A percentile compares a stretch with the other conserved stretches of the same genome.
Evolutionary conservation across 2,329 filamentous ascomycete genomes (phyloP).

Genomic region (Talaromyces sp.): DNA sequence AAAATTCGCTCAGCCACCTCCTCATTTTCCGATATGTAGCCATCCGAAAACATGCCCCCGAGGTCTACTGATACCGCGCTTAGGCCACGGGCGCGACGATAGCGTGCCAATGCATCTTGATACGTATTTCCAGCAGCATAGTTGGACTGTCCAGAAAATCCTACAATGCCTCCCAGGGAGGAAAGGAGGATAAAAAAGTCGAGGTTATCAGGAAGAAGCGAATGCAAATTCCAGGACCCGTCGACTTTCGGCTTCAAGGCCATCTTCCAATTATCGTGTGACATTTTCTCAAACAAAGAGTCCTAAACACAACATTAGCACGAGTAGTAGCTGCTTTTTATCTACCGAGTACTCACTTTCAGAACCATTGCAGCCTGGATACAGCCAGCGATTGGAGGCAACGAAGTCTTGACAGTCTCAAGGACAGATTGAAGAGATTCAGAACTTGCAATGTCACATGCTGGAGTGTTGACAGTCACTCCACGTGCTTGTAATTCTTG

Average conservation of each 20-base stretch:
- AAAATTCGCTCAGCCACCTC: background rate
- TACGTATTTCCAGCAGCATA: conserved; percentile 10
- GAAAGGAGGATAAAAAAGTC: conserved; percentile 1
- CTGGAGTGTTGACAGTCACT: background rate
- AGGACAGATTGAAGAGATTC: background rate
- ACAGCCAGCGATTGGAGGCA: background rate
- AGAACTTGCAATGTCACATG: background rate
- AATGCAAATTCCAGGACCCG: background rate
- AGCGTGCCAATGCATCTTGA: conserved; percentile 17
- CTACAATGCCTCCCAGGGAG: conserved; percentile 8
- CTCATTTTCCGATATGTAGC: background rate
- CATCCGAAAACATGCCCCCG: conserved; percentile 26
- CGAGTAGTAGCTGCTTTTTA: background rate
- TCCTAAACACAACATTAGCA: background rate
- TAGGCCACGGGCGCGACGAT: conserved; percentile 15
- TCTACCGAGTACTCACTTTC: background rate
- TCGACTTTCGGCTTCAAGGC: background rate
- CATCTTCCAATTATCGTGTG: background rate
- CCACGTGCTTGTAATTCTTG: background rate
- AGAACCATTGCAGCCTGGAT: background rate
- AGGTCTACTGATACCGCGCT: conserved; percentile 22
- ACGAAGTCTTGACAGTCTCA: background rate
- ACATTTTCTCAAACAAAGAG: background rate
- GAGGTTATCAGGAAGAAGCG: background rate
- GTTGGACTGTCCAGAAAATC: conserved; percentile 4